Base-by-base conservation (phyloP, 805 yeast genomes). In the Maudiozyma barnettii region DNA sequence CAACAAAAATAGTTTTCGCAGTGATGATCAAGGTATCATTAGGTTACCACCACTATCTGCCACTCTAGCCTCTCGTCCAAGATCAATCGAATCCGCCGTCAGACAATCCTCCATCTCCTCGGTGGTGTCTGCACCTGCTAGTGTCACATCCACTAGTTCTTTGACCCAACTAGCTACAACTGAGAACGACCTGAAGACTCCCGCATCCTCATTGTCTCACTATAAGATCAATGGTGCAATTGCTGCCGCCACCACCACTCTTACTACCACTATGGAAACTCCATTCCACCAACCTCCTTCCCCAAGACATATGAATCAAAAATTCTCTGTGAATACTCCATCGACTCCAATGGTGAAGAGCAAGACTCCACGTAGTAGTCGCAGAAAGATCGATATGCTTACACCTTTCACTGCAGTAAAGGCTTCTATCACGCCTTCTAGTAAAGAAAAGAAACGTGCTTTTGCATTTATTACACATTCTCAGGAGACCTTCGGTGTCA, bases 401-500 rank as follows among this genome's bases (percentile, higher is more conserved):
- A 60, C 68, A 5, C 63, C 67, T 3, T 48, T 62, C n/a, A 63
- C 66, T 3, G 63, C 67, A 19, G 63, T 57, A 5, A 65, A 60
- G 33, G 63, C 65, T 5, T 56, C 57, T 2, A 56, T 61, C 13
- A 59, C 66, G 19, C 67, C 68, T 16, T 57, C 63, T 14, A 46
- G 50, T 19, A 57, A 53, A 18, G 60, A 58, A 9, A 69, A 66
- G 48, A 68, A 65, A 46, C 59, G 67, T 45, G 64, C 72, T 1
- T 85, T 81, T 67, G 97, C 97, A 16, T 91, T 91, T 67, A 91
- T 91, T 54, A 81, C 95, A 20, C 98, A 91, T 66, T 87, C 96
- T 7, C 95, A 89, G 26, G 81, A 88, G 18, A 86, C 96, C 0
- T 91, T 81, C 61, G 89, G 95, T 14, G 72, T 78, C 3, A 83